phyloP scores from a whole-genome alignment of 1,284 basidiomycete genomes.

The Boletus subluridellus region DNA sequence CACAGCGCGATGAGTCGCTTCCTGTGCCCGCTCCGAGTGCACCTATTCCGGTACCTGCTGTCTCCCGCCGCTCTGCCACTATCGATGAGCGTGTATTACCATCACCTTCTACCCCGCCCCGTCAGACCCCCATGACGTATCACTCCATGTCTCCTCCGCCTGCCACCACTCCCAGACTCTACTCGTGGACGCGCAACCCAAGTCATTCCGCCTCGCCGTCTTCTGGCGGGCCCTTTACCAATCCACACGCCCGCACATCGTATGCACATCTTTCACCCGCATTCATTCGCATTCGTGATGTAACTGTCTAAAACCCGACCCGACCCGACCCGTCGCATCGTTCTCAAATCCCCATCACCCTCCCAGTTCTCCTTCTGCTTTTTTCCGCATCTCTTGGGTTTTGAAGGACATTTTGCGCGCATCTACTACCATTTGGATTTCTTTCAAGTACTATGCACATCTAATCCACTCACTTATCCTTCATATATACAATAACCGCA shows the following conservation, averaged over 20 bases:
- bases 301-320: conserved; percentile 22
- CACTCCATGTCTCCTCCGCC: conserved; percentile 48
- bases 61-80: conserved; percentile 19
- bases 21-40: conserved; percentile 25
- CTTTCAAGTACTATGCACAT: conserved; percentile 17
- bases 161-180: conserved; percentile 45
- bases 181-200: conserved; percentile 36
- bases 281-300: conserved; percentile 31
- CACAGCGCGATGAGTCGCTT: conserved; percentile 7
- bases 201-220: conserved; percentile 30
- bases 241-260: conserved; percentile 48
- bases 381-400: conserved; percentile 10
- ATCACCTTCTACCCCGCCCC: conserved; percentile 31
- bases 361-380: background rate
- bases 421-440: conserved; percentile 28
- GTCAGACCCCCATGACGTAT: conserved; percentile 29
- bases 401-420: conserved; percentile 8
- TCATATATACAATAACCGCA: conserved; percentile 33
- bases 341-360: background rate
- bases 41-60: conserved; percentile 30
- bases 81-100: conserved; percentile 21
- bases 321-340: background rate
- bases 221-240: conserved; percentile 42
- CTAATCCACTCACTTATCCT: conserved; percentile 38
- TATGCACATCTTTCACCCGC: conserved; percentile 43